Evolutionary conservation across 2,329 filamentous ascomycete genomes (phyloP), one percentile per base, ranked within the genome.

Genomic region (Fusarium pseudograminearum): DNA sequence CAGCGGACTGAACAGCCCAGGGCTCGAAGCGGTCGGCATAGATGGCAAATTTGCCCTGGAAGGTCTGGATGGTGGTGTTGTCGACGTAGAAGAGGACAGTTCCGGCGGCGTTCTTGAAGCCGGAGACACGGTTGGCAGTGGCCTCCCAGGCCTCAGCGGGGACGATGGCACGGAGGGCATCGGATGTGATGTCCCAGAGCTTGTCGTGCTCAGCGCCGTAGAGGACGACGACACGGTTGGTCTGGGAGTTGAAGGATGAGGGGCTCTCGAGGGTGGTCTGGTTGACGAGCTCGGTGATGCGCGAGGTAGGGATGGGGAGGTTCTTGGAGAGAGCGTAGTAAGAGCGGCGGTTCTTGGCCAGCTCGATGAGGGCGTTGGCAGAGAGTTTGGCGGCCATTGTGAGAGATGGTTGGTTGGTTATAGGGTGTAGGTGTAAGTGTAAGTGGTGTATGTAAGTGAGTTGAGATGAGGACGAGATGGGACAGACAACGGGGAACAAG

Each of bases 31-130:
- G 89, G 78, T 95, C 91, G 70, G 91, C 90, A 84, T 93, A 97
- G 59, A 86, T 64, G 57, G 93, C 81, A 81, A 91, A 93, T 71
- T 90, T 88, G 71, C 86, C 84, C 82, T 93, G 88, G 74, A 93
- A 85, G 59, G 78, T 82, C 73, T 90, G 81, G 79, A 95, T 86
- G 73, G 87, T 85, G 56, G 86, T 82, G 70, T 89, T 86, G 83
- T 97, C 93, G 82, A 93, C 90, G 84, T 92, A 97, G 88, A 97
- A 97, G 75, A 98, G 88, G 74, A 95, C 91, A 55, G 93, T 92
- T 73, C 93, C 94, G 73, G 94, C 93, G 22, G 81, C 93, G 59
- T 78, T 89, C 81, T 86, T 87, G 84, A 97, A 95, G 74, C 82
- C 76, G 71, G 76, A 78, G 66, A 85, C 76, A 75, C 81, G 81